Conservation (phyloP, 1,284 basidiomycete species). For the Paramarasmius palmivorus region DNA sequence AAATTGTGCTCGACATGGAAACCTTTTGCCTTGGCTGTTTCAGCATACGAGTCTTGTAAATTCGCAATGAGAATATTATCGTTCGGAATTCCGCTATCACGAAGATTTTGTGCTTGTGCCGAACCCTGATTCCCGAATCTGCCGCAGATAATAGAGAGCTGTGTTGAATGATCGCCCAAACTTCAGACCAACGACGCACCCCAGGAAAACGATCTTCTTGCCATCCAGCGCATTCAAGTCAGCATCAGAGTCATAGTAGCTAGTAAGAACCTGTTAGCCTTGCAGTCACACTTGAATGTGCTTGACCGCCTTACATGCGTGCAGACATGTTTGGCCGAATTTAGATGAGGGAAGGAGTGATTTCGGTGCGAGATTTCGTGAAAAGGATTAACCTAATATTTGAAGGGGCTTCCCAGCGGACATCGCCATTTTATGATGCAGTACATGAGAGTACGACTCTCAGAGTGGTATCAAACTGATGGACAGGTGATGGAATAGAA, state of each 20-base stretch:
- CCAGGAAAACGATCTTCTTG: slow-evolving; percentile 63
- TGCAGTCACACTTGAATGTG: background rate
- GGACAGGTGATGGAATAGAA: too few relatives aligned
- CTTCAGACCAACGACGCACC: slow-evolving; percentile 34
- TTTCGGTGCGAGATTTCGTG: too few relatives aligned
- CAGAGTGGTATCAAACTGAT: too few relatives aligned
- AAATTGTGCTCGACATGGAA: slow-evolving; percentile 62
- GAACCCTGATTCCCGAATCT: slow-evolving; percentile 71
- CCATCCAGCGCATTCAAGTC: slow-evolving; percentile 45
- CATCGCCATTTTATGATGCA: too few relatives aligned
- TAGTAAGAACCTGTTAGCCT: slow-evolving; percentile 20
- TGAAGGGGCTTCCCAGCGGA: too few relatives aligned
- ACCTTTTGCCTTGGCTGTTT: slow-evolving; percentile 54
- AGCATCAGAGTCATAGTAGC: slow-evolving; percentile 65
- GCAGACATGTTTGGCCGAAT: slow-evolving; percentile 6
- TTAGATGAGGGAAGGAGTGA: too few relatives aligned
- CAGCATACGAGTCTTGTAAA: slow-evolving; percentile 56
- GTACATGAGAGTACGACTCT: too few relatives aligned
- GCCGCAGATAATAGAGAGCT: background rate
- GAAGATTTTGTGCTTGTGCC: slow-evolving; percentile 65
- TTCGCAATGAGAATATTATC: slow-evolving; percentile 62
- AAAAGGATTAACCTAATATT: too few relatives aligned
- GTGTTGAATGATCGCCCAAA: background rate
- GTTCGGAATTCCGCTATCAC: slow-evolving; percentile 64
- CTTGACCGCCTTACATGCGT: slow-evolving; percentile 6